Evolutionary conservation across 495 filamentous ascomycete species (phyloP).

Genomic region (Aspergillus incahuasiensis): DNA sequence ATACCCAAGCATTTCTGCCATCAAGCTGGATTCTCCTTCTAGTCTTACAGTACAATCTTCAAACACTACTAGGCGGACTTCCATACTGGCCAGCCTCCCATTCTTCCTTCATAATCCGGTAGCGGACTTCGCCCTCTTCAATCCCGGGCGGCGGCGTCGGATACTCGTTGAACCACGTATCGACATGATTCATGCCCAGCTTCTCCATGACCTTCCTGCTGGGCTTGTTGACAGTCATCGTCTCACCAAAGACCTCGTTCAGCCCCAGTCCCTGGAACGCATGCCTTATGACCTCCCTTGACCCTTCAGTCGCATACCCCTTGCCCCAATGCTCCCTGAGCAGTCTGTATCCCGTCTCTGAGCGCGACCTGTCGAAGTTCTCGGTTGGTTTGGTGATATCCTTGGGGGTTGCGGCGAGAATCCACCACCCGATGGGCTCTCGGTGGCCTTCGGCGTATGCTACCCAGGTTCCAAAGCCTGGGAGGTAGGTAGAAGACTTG

Average conservation of each 20-base stretch:
- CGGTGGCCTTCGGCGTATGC: conserved; percentile 4
- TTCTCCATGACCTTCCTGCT: conserved; percentile 9
- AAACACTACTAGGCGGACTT: neutral
- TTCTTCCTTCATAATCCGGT: conserved; percentile 12
- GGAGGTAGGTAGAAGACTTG: neutral
- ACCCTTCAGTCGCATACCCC: conserved; percentile 18
- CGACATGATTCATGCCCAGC: conserved; percentile 15
- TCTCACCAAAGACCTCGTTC: conserved; percentile 16
- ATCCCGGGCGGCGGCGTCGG: conserved; percentile 14
- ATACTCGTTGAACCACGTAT: conserved; percentile 16
- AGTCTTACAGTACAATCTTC: neutral
- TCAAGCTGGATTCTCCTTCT: neutral
- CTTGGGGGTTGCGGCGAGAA: conserved; percentile 7
- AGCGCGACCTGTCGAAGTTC: conserved; percentile 6
- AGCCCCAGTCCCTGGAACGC: conserved; percentile 15
- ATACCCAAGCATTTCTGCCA: neutral
- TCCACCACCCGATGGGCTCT: conserved; percentile 19
- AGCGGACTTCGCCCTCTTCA: conserved; percentile 19
- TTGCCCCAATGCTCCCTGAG: conserved; percentile 14
- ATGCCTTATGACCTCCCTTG: conserved; percentile 8
- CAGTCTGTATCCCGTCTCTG: conserved; percentile 15
- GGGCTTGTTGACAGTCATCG: conserved; percentile 15
- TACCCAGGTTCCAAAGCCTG: conserved; percentile 15
- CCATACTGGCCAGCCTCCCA: conserved; percentile 1
- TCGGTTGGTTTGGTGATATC: conserved; percentile 1